phyloP scores from a whole-genome alignment of 2,329 filamentous ascomycete genomes.

The Trichoderma sp. region DNA sequence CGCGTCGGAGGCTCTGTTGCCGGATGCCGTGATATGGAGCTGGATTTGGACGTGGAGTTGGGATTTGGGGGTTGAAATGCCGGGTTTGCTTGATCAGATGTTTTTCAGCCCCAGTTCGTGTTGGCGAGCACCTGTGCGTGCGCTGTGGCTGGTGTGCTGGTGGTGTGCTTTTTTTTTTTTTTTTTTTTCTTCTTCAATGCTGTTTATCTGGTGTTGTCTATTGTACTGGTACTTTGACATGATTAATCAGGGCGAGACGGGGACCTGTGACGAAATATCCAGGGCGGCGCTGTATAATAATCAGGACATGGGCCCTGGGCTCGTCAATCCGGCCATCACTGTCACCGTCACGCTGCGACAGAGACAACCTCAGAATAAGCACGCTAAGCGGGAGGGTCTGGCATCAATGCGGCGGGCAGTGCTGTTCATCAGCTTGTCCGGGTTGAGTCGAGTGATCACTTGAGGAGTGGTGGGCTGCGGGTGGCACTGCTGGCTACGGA shows the following conservation, averaged over 20 bases:
- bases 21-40: not conserved
- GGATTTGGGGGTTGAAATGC: not conserved
- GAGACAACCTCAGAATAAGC: not conserved
- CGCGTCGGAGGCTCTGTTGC: not conserved
- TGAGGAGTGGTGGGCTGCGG: not conserved
- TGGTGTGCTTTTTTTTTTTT: not conserved
- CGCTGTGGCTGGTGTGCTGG: not conserved
- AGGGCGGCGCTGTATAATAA: no score
- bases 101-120: not conserved
- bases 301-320: not conserved
- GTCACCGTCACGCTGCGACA: not conserved
- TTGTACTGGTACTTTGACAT: no score
- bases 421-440: not conserved
- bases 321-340: no score
- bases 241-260: no score
- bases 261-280: no score
- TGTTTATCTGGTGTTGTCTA: no score
- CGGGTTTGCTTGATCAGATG: not conserved
- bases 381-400: not conserved
- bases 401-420: slow-evolving; percentile 11
- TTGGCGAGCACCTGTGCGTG: not conserved
- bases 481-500: slow-evolving; percentile 6
- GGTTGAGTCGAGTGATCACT: not conserved
- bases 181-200: no score
- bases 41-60: not conserved